Base-by-base conservation (phyloP, 495 filamentous ascomycete genomes). In the Talaromyces thailandensis region DNA sequence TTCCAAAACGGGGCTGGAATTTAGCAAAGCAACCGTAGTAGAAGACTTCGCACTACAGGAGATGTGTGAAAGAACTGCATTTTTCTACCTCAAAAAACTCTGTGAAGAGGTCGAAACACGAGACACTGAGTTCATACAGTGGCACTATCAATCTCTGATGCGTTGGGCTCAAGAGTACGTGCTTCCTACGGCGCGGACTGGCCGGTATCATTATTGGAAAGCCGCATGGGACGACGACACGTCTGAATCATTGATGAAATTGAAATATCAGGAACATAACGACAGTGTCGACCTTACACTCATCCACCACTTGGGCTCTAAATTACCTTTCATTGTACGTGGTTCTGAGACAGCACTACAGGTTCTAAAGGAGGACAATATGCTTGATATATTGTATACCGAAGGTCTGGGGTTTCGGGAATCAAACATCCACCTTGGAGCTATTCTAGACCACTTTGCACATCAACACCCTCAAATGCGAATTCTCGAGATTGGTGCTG, bases 341-440 rank as follows among this genome's bases (percentile, higher is more conserved):
- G 74, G 76, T 2, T 68, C 79, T n/a, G 67, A 64, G 11, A 70
- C 69, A 6, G 67, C 76, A 6, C 69, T 80, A 31, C 79, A 82
- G 43, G 66, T 71, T 37, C 71, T 82, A 68, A 73, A 68, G 52
- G 51, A 68, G 11, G 71, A 79, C 23, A 64, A 74, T 21, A 64
- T 75, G 66, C 68, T 84, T 0, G 65, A 69, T 23, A 51, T 69
- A 26, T 76, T 79, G 32, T 81, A 82, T 62, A 56, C 60, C 1
- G 35, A 73, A 2, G 68, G 35, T 1, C 50, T 70, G 2, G 75
- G 75, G 26, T 69, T 69, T 40, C 60, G 52, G 26, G 61, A 53
- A 56, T 32, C 26, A 23, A 51, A n/a, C n/a, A n/a, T n/a, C n/a
- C 65, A 63, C 11, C 61, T 71, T 11, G 68, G 14, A 31, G 60